Base-by-base conservation (phyloP, 805 yeast species). In the Limtongozyma cylindracea region DNA sequence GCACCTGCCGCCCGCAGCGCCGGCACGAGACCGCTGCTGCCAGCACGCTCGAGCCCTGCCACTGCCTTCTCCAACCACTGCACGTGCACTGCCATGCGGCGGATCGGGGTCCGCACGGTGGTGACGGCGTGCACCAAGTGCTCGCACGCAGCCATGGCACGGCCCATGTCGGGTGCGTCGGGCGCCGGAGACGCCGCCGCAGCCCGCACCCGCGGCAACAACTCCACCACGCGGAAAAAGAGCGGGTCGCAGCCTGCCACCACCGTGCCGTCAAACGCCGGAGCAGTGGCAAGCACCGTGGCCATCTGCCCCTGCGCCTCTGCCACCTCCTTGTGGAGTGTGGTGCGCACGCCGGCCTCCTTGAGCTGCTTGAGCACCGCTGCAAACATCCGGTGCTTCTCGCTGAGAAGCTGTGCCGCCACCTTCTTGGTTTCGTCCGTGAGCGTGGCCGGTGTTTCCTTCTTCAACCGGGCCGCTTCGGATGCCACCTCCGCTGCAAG, bases 81-180 rank as follows among this genome's bases (percentile, higher is more conserved):
- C n/a, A n/a, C n/a, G n/a, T n/a, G n/a, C n/a, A n/a, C n/a, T n/a
- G n/a, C n/a, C n/a, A n/a, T n/a, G n/a, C n/a, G n/a, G n/a, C n/a
- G 15, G 6, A 13, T 5, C 15, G 15, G 15, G 6, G 6, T 5
- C 15, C 6, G 5, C 15, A 6, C 15, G 15, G 15, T 6, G 6
- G 6, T 6, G 6, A 13, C 15, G 15, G 6, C 15, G 15, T 13
- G 60, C 3, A 80, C 39, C 22, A 77, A 38, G 38, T 77, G 69
- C 34, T 84, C 95, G 3, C 65, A 48, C 6, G 67, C 65, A 6
- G 80, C 78, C 33, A 78, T 48, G 18, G 80, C 91, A 30, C 68
- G 69, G 28, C 65, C 72, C 15, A 74, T 58, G 37, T 73, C 91
- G 3, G 94, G 88, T 12, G 76, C 64, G 32, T 78, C 95, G 6